Percentiles rank a stretch among this genome's conserved stretches.
Evolutionary conservation across 306 rosid species (phyloP).

Genomic region (Pterocarpus santalinus): DNA sequence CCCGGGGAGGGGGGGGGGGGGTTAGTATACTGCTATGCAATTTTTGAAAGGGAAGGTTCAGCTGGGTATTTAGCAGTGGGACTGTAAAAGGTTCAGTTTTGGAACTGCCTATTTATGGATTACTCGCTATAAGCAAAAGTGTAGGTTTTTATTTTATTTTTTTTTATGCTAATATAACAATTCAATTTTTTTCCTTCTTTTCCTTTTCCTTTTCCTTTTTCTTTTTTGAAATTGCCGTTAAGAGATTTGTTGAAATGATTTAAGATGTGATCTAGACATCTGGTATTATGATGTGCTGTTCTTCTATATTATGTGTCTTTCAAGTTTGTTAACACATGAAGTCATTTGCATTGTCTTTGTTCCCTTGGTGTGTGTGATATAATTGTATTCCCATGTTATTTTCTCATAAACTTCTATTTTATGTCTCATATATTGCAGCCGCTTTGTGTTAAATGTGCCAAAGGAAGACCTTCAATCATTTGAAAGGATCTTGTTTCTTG

Average conservation of each 20-base stretch:
- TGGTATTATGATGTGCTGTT: slow-evolving; percentile 6
- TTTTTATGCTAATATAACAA: not conserved
- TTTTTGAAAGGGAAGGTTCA: slow-evolving; percentile 9
- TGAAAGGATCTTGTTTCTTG: slow-evolving; percentile 94
- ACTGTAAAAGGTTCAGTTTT: not conserved
- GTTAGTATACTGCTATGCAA: not conserved
- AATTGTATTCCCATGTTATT: not conserved
- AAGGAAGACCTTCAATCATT: slow-evolving; percentile 97
- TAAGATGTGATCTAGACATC: not conserved
- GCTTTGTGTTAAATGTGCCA: slow-evolving; percentile 95
- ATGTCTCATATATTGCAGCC: slow-evolving; percentile 64
- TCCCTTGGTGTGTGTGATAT: slow-evolving; percentile 5
- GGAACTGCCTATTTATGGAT: not conserved
- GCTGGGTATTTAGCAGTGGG: not conserved
- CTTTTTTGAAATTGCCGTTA: not conserved
- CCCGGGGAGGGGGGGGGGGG: no score
- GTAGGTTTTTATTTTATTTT: not conserved
- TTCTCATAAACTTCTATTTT: slow-evolving; percentile 11
- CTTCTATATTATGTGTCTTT: not conserved
- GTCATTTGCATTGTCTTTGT: slow-evolving; percentile 19
- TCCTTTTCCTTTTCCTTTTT: not conserved
- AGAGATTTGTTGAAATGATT: slow-evolving; percentile 23
- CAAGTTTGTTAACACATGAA: not conserved
- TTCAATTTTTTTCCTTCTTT: not conserved
- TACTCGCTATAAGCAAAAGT: not conserved